Evolutionary conservation across 2,329 filamentous ascomycete species (phyloP).

Genomic region (Dactylonectria macrodidyma): DNA sequence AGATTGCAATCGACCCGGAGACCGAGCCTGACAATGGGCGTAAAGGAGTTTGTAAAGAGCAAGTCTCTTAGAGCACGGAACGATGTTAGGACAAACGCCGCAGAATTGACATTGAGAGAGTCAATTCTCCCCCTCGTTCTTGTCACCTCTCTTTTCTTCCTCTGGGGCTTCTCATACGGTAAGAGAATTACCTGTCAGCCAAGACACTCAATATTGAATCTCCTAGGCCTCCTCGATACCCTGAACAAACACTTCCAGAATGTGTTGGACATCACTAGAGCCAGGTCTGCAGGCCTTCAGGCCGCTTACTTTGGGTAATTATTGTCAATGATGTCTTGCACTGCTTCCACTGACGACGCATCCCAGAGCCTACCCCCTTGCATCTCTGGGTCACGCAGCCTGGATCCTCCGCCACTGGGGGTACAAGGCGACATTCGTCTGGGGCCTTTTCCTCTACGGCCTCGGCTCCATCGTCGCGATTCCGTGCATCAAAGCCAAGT

Average conservation of each 20-base stretch:
- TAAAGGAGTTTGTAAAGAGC: slow-evolving; percentile 61
- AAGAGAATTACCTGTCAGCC: too few species aligned
- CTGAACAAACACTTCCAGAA: slow-evolving; percentile 67
- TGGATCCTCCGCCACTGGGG: slow-evolving; percentile 75
- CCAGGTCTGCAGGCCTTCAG: slow-evolving; percentile 63
- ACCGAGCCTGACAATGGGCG: slow-evolving; percentile 53
- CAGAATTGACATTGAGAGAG: slow-evolving; percentile 74
- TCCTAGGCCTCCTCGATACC: slow-evolving; percentile 56
- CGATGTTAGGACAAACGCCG: slow-evolving; percentile 57
- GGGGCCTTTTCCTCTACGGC: slow-evolving; percentile 77
- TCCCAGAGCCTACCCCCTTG: slow-evolving; percentile 77
- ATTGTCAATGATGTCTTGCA: slow-evolving; percentile 47
- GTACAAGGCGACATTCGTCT: slow-evolving; percentile 78
- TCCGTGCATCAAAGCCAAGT: slow-evolving; percentile 71
- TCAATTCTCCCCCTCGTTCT: slow-evolving; percentile 77
- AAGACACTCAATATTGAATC: too few species aligned
- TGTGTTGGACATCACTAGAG: slow-evolving; percentile 60
- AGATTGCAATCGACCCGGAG: too few species aligned
- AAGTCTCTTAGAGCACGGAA: slow-evolving; percentile 62
- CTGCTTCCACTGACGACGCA: slow-evolving; percentile 19
- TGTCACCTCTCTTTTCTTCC: slow-evolving; percentile 62
- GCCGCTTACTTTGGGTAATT: slow-evolving; percentile 70
- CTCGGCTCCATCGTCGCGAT: slow-evolving; percentile 71
- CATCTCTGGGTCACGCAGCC: slow-evolving; percentile 76
- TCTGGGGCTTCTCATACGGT: slow-evolving; percentile 64